Evolutionary conservation across 2,329 filamentous ascomycete species (phyloP), one percentile per base, ranked within the genome.

Genomic region (Pezicula carpinea): DNA sequence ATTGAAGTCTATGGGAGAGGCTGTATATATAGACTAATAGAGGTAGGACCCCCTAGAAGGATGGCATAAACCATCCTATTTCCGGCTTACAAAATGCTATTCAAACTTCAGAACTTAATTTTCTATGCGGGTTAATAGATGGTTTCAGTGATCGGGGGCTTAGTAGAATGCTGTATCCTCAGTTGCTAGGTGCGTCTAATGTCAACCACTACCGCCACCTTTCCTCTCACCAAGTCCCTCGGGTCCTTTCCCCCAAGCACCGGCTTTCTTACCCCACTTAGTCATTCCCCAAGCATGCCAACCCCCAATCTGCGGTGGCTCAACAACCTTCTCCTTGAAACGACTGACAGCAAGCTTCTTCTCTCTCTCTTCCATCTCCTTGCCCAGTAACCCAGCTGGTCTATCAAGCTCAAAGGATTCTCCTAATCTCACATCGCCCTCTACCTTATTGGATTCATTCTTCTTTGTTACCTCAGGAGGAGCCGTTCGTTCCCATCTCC

Each of bases 401-500:
- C 68, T 67, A 5, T 73, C 70, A 17, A 75, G 58, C 48, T 71
- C 68, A 10, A 68, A 58, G 4, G 62, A 64, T 4, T 62, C 58
- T 1, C 72, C 72, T 57, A 74, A 66, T 3, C 55, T 60, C 4
- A 69, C 67, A 48, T 72, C 70, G 8, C 18, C 6, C 65, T 60
- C 22, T 52, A 49, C 13, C 41, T 35, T 8, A 33, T 19, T 6
- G 40, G 42, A 13, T n/a, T 13, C 3, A n/a, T 42, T 31, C 11
- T 44, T 8, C 17, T 22, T 8, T 4, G 13, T 22, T 26, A 26
- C 11, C 10, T n/a, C 15, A n/a, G 41, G 8, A 33, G 41, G 17
- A 7, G 42, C 39, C 10, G 48, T 49, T n/a, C 43, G 42, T 60
- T 89, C 85, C 86, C 86, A 89, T 56, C 83, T 76, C 40, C 87